These are phyloP conservation scores for Kurtzmaniella quercitrusa DNA, from an alignment of 1,139 yeast genomes.

Conservation along the genomic window DNA sequence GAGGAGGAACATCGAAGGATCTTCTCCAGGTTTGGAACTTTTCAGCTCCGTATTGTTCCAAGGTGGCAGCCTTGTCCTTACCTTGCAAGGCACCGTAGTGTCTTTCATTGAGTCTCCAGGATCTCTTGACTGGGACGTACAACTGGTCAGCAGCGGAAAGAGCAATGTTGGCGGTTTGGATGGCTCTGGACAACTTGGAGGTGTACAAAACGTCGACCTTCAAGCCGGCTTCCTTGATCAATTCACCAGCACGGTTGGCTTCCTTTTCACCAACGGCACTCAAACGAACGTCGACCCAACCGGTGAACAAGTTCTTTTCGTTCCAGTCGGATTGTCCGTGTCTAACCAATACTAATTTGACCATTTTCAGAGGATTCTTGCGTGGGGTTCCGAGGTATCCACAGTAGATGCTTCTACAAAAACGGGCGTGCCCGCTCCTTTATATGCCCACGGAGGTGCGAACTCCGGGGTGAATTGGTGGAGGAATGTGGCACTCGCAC, in stretches of 20 bases:
- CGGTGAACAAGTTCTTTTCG: slow-evolving; percentile 96
- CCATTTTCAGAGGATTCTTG: slow-evolving; percentile 27
- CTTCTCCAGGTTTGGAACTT: slow-evolving; percentile 98
- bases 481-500: not conserved
- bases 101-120: slow-evolving; percentile 98
- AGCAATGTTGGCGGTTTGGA: slow-evolving; percentile 96
- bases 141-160: slow-evolving; percentile 84
- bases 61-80: slow-evolving; percentile 93
- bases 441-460: slow-evolving; percentile 6
- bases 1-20: slow-evolving; percentile 96
- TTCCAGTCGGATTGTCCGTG: slow-evolving; percentile 99
- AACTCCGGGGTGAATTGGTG: slow-evolving; percentile 6
- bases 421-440: not conserved
- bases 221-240: slow-evolving; percentile 82
- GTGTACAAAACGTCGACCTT: slow-evolving; percentile 88
- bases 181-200: slow-evolving; percentile 90
- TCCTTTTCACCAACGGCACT: slow-evolving; percentile 83
- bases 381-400: not conserved
- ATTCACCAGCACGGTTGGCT: slow-evolving; percentile 91
- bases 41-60: slow-evolving; percentile 84
- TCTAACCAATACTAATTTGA: slow-evolving; percentile 78
- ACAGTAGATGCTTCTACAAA: not conserved
- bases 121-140: slow-evolving; percentile 89
- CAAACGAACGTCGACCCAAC: slow-evolving; percentile 96
- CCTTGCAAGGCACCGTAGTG: slow-evolving; percentile 99